A percentile compares a stretch with the other conserved stretches of the same genome.
Conservation (phyloP, 257 asterid species). For the Verbascum thapsus region DNA sequence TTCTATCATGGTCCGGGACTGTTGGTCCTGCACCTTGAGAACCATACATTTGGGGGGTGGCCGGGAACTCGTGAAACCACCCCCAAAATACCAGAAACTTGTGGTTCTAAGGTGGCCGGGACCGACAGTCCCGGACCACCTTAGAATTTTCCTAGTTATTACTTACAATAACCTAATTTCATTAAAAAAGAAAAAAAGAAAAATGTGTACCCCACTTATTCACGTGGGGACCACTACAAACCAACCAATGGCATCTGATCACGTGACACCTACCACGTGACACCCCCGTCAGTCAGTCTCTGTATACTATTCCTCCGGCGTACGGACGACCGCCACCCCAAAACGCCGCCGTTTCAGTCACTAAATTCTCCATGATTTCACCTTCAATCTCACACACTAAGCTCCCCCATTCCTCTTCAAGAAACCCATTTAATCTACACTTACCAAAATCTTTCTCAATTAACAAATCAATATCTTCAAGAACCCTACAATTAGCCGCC, state of each 20-base stretch:
- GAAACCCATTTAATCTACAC: not conserved
- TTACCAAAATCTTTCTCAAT: conserved; percentile 44
- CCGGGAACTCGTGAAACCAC: too few relatives aligned
- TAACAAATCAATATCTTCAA: conserved; percentile 63
- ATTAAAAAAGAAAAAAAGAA: not conserved
- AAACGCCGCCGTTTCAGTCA: conserved; percentile 53
- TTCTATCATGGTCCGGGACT: too few relatives aligned
- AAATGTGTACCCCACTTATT: not conserved
- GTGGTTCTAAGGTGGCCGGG: too few relatives aligned
- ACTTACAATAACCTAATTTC: not conserved
- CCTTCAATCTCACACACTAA: conserved; percentile 57
- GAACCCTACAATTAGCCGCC: conserved; percentile 51
- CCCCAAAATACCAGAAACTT: too few relatives aligned
- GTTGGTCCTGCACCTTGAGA: too few relatives aligned
- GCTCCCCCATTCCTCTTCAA: conserved; percentile 47
- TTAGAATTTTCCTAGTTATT: too few relatives aligned
- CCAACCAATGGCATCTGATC: conserved; percentile 43
- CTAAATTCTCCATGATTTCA: conserved; percentile 51
- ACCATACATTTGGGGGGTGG: too few relatives aligned
- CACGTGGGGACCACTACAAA: conserved; percentile 39
- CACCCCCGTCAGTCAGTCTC: conserved; percentile 34
- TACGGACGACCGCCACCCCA: conserved; percentile 35
- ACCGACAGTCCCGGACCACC: too few relatives aligned
- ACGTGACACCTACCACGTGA: conserved; percentile 61
- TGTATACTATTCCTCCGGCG: conserved; percentile 27